A percentile compares a stretch with the other conserved stretches of the same genome.
Conservation (phyloP, 768 basidiomycete genomes). For the Astraeus odoratus region DNA sequence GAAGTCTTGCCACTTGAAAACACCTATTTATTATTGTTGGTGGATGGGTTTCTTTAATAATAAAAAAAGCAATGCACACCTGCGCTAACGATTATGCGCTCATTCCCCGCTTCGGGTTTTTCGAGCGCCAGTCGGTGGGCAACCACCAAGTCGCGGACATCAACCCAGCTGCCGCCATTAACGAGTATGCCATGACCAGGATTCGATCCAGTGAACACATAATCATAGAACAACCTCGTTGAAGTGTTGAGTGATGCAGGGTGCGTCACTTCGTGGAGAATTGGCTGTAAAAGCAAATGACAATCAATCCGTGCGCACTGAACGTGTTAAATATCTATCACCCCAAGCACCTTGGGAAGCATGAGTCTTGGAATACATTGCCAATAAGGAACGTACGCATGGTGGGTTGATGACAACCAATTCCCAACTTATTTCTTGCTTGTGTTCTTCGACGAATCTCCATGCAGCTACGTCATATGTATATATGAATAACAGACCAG, state of each 20-base stretch:
- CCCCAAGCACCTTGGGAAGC: constrained; percentile 22
- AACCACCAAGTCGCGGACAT: constrained; percentile 49
- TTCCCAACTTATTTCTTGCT: constrained; percentile 31
- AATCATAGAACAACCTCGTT: constrained; percentile 26
- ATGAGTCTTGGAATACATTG: background rate
- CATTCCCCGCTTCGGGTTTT: constrained; percentile 44
- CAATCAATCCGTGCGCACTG: background rate
- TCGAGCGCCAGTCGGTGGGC: constrained; percentile 49
- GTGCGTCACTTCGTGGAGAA: constrained; percentile 34
- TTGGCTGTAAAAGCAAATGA: constrained; percentile 29
- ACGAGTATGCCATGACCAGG: constrained; percentile 15
- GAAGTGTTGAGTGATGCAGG: constrained; percentile 36
- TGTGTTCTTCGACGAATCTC: constrained; percentile 35
- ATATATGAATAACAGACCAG: background rate
- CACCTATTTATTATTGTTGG: constrained; percentile 7
- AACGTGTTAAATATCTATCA: constrained; percentile 1
- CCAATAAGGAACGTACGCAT: constrained; percentile 19
- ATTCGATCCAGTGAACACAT: constrained; percentile 20
- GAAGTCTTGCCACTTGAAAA: constrained; percentile 27
- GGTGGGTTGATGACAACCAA: constrained; percentile 36
- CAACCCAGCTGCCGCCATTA: constrained; percentile 32
- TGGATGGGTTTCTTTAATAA: background rate
- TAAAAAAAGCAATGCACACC: constrained; percentile 13
- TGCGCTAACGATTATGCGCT: constrained; percentile 46
- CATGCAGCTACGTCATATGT: constrained; percentile 38